Evolutionary conservation across 192 early-diverging fungal genomes (phyloP), one percentile per base, ranked within the genome.

Genomic region (Nowakowskiella sp.): DNA sequence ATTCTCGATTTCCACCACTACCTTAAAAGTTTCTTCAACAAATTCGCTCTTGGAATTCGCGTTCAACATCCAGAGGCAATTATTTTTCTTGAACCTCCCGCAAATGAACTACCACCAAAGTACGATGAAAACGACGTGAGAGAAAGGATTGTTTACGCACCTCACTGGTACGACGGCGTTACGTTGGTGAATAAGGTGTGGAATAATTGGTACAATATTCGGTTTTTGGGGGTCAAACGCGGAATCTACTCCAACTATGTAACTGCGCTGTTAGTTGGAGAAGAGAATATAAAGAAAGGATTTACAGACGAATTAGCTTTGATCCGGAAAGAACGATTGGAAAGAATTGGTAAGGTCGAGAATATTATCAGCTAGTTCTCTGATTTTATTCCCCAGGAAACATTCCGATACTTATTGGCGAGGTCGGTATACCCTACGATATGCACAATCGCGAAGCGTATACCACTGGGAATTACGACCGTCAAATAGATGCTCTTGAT

Each of bases 141-240:
- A 13, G 51, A 36, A 9, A 70, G 76, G 25, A 60, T 88, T 30
- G 68, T 78, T 8, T 87, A 78, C 59, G 78, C 86, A 4, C 88
- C 88, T 16, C 88, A 90, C 61, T 90, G 84, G 82, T 90, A 89
- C 59, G 87, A 90, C 55, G 64, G 85, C 2, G 70, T 85, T 49
- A 85, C 81, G 10, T 51, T 89, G 8, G 77, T 90, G 49, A 61
- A 50, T 51, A 74, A 74, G 60, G 51, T 56, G 1, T 89, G 82
- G 44, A 73, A 82, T 43, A 71, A 73, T 8, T 70, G 62, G 22
- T 72, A 83, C 32, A 85, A 74, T 22, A 81, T 85, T 56, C 85
- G 62, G 60, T 31, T 46, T 19, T 59, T 64, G 21, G 71, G 69
- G 2, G 49, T 63, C 10, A 32, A 81, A 73, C 67, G 81, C 6